phyloP scores from a whole-genome alignment of 306 rosid species.

The Mucuna pruriens region DNA sequence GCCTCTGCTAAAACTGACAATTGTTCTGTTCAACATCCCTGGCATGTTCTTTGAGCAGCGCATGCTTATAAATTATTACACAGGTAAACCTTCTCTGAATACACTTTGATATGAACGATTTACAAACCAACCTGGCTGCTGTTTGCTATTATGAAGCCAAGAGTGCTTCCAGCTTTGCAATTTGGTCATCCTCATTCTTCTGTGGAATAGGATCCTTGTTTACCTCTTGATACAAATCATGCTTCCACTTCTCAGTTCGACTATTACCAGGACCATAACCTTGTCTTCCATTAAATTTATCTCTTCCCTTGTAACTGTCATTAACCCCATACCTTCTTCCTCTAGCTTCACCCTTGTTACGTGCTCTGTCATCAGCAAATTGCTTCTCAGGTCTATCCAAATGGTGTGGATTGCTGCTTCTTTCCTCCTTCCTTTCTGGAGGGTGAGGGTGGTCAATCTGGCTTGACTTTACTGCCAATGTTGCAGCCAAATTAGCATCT shows the following conservation, averaged over 20 bases:
- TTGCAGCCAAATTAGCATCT: conserved; percentile 44
- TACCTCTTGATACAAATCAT: conserved; percentile 74
- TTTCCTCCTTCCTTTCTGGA: conserved; percentile 56
- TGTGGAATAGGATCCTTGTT: conserved; percentile 63
- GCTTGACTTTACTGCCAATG: conserved; percentile 47
- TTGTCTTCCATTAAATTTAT: conserved; percentile 56
- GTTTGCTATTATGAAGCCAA: conserved; percentile 57
- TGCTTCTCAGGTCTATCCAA: conserved; percentile 57
- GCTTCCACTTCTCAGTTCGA: conserved; percentile 76
- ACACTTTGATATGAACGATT: background rate
- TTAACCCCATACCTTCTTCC: conserved; percentile 61
- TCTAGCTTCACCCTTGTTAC: conserved; percentile 50
- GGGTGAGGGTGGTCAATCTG: conserved; percentile 34
- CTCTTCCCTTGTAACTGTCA: conserved; percentile 59
- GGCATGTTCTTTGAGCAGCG: background rate
- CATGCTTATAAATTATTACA: background rate
- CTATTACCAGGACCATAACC: conserved; percentile 47
- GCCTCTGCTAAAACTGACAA: conserved; percentile 26
- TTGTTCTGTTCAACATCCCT: background rate
- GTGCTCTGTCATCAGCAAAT: conserved; percentile 45
- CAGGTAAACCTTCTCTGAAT: conserved; percentile 20
- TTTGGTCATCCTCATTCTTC: conserved; percentile 79
- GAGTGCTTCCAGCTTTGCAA: conserved; percentile 82
- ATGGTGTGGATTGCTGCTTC: conserved; percentile 46
- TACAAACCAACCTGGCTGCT: background rate